Percentiles rank a stretch among this genome's conserved stretches.
These are phyloP conservation scores for Colletotrichum agaves DNA, from an alignment of 2,329 filamentous ascomycete species.

Conservation along the genomic window DNA sequence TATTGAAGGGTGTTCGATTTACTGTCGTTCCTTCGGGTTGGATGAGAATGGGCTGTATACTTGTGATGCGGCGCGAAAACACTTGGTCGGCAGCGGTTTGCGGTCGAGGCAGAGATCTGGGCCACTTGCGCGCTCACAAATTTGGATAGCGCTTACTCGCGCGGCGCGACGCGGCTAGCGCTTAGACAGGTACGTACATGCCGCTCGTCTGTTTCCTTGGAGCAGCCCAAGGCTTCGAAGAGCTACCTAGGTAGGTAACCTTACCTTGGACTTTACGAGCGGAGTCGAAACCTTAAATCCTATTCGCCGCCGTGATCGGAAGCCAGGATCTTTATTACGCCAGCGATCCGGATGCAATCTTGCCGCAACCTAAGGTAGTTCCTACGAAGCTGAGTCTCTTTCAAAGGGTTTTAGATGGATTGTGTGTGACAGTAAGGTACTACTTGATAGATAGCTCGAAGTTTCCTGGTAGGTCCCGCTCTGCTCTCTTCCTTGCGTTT, in stretches of 20 bases:
- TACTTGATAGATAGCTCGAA: no score
- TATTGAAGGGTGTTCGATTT: background rate
- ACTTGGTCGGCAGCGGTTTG: background rate
- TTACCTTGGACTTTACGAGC: no score
- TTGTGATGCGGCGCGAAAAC: constrained; percentile 23
- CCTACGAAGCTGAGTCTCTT: no score
- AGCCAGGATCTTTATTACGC: no score
- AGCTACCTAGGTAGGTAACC: background rate
- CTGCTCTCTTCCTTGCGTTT: no score
- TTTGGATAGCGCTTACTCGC: constrained; percentile 32
- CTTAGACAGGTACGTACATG: constrained; percentile 1
- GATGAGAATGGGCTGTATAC: background rate
- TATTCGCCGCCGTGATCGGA: no score
- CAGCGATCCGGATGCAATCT: no score
- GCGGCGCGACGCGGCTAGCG: constrained; percentile 32
- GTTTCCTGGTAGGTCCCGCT: no score
- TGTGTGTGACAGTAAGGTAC: no score
- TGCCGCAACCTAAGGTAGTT: no score
- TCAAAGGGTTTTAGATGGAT: no score
- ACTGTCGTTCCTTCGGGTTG: background rate
- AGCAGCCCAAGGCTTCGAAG: background rate
- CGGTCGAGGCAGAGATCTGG: constrained; percentile 23
- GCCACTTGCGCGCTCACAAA: constrained; percentile 29
- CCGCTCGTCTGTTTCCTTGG: background rate
- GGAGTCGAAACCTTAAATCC: no score